These are phyloP conservation scores for Chaetomium olivaceum DNA, from an alignment of 2,329 filamentous ascomycete species.

Conservation along the genomic window DNA sequence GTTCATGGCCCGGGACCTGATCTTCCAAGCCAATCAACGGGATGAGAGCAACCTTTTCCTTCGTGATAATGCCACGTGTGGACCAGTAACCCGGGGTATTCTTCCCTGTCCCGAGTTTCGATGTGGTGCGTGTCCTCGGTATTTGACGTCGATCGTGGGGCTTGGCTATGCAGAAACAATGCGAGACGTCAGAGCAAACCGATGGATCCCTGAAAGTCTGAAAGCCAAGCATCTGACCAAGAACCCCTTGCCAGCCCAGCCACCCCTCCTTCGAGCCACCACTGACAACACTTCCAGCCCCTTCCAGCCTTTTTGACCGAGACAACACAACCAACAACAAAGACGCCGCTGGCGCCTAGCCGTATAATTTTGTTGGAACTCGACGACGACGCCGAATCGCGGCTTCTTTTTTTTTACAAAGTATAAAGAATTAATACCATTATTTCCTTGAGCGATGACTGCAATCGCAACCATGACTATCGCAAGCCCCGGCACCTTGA, in stretches of 20 bases:
- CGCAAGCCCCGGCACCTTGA: conserved; percentile 25
- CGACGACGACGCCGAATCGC: not conserved
- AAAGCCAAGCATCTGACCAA: conserved; percentile 11
- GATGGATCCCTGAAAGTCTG: conserved; percentile 1
- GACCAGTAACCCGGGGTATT: conserved; percentile 7
- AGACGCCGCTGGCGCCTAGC: not conserved
- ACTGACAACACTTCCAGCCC: not conserved
- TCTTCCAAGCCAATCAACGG: conserved; percentile 15
- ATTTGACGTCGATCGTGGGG: conserved; percentile 25
- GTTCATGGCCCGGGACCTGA: conserved; percentile 14
- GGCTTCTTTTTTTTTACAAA: not conserved
- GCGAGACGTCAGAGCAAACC: conserved; percentile 20
- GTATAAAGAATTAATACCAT: not conserved
- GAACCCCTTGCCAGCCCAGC: conserved; percentile 10
- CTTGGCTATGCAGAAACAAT: conserved; percentile 18
- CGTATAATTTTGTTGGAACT: not conserved
- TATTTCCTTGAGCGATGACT: not conserved
- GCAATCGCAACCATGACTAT: conserved; percentile 29
- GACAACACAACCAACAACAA: conserved; percentile 2
- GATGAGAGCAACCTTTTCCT: conserved; percentile 15
- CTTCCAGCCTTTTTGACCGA: not conserved
- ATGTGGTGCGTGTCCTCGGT: conserved; percentile 14
- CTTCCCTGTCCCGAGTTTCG: not conserved
- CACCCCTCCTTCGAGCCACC: conserved; percentile 11
- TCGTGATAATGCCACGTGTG: not conserved